Evolutionary conservation across 2,329 filamentous ascomycete genomes (phyloP), one percentile per base, ranked within the genome.

Genomic region (Mollisia scopiformis): DNA sequence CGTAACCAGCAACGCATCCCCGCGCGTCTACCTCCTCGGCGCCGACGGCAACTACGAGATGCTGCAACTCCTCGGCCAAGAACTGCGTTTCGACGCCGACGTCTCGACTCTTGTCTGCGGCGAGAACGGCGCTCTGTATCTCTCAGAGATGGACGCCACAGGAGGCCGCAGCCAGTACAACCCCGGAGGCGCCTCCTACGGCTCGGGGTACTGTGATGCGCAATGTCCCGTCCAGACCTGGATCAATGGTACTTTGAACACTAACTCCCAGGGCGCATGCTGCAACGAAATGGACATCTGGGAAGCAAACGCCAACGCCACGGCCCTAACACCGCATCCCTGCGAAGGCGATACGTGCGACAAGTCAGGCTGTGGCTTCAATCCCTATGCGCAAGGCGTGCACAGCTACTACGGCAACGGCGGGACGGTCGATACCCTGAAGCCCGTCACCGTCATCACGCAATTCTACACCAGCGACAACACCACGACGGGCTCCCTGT

Each of bases 41-140:
- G 70, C 74, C 16, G 75, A 77, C 58, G 71, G 75, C 66, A 84
- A 82, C 61, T 91, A 91, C 75, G 78, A 89, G 76, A 82, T 78
- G n/a, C 79, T 87, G 52, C 74, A 75, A 39, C 77, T 83, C 66
- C 81, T 85, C 67, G 78, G 84, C 62, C 75, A 84, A 65, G 86
- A 86, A 69, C 87, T 92, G 76, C 87, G 86, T 59, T 90, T 91
- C 63, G 87, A 90, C 59, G 88, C 90, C 33, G 89, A 92, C 72
- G 84, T 89, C 39, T 89, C 87, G 33, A 83, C 83, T 66, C 78
- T 90, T 27, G 83, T 84, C 62, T 92, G 89, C 71, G 89, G 89
- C 64, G 77, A 92, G 62, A 91, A 92, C 76, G 88, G 88, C 58
- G 88, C 88, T 47, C 77, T 91, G 46, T 91, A 91, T 77, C 80